Evolutionary conservation across 2,329 filamentous ascomycete genomes (phyloP).

Genomic region (Epichloe sylvatica): DNA sequence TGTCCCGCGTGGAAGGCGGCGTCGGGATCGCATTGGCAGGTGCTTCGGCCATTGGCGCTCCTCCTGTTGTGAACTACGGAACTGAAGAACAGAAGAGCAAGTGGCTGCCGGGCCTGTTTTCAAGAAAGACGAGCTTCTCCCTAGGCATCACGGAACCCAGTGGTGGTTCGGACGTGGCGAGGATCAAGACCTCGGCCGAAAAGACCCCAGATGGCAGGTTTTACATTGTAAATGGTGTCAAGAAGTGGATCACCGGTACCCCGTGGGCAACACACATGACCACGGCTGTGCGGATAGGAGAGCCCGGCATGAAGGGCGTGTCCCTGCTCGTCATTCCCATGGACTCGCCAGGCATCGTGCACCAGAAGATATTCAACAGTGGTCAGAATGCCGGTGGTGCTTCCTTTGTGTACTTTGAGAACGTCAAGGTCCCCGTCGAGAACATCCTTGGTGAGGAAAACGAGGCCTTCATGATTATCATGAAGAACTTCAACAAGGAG

Average conservation of each 20-base stretch:
- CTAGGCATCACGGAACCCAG: slow-evolving; percentile 50
- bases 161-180: slow-evolving; percentile 51
- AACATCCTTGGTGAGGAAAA: slow-evolving; percentile 35
- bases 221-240: slow-evolving; percentile 52
- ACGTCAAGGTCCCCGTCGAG: slow-evolving; percentile 36
- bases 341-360: slow-evolving; percentile 31
- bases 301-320: slow-evolving; percentile 36
- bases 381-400: slow-evolving; percentile 53
- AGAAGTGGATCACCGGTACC: slow-evolving; percentile 55
- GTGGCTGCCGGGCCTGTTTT: slow-evolving; percentile 46
- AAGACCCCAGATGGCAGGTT: slow-evolving; percentile 27
- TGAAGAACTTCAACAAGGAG: slow-evolving; percentile 44
- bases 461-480: slow-evolving; percentile 42
- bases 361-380: slow-evolving; percentile 44
- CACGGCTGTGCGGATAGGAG: slow-evolving; percentile 46
- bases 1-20: slow-evolving; percentile 39
- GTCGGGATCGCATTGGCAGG: slow-evolving; percentile 44
- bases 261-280: slow-evolving; percentile 48
- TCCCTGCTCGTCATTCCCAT: slow-evolving; percentile 45
- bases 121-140: slow-evolving; percentile 46
- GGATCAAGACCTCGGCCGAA: slow-evolving; percentile 45
- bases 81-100: slow-evolving; percentile 31
- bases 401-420: slow-evolving; percentile 41
- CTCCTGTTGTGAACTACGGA: slow-evolving; percentile 50
- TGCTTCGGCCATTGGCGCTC: slow-evolving; percentile 47